Conservation (phyloP, 305 asterid genomes). For the Fraxinus xanthoxyloides region DNA sequence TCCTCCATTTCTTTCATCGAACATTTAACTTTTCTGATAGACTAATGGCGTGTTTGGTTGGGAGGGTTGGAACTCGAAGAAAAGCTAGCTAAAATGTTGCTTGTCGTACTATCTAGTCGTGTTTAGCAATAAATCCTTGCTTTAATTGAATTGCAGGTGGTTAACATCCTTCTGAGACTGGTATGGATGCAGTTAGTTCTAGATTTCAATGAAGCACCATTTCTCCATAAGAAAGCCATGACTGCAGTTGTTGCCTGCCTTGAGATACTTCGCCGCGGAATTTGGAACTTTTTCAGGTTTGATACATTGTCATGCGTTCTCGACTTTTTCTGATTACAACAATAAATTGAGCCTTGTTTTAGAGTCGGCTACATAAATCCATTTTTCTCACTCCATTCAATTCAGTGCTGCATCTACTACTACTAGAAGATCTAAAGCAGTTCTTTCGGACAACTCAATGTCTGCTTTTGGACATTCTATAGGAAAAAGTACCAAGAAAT, state of each 20-base stretch:
- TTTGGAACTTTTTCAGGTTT: slow-evolving; percentile 96
- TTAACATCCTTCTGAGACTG: slow-evolving; percentile 66
- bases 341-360: not conserved
- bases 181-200: slow-evolving; percentile 90
- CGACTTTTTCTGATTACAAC: not conserved
- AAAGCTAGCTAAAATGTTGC: not conserved
- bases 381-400: not conserved
- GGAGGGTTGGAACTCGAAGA: not conserved
- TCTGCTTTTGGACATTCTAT: not conserved
- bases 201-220: slow-evolving; percentile 38
- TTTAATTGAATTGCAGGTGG: slow-evolving; percentile 44
- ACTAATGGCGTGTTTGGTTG: not conserved
- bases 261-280: slow-evolving; percentile 85
- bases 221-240: slow-evolving; percentile 57
- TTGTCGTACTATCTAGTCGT: not conserved
- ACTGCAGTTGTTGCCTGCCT: slow-evolving; percentile 61
- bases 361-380: not conserved
- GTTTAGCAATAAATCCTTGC: not conserved
- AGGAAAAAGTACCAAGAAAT: not conserved
- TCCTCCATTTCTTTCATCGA: not conserved
- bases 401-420: not conserved
- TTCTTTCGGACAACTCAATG: not conserved
- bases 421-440: not conserved
- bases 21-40: slow-evolving; percentile 18
- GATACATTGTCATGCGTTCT: not conserved